Base-by-base conservation (phyloP, 2,329 filamentous ascomycete genomes). In the Colletotrichum higginsianum region DNA sequence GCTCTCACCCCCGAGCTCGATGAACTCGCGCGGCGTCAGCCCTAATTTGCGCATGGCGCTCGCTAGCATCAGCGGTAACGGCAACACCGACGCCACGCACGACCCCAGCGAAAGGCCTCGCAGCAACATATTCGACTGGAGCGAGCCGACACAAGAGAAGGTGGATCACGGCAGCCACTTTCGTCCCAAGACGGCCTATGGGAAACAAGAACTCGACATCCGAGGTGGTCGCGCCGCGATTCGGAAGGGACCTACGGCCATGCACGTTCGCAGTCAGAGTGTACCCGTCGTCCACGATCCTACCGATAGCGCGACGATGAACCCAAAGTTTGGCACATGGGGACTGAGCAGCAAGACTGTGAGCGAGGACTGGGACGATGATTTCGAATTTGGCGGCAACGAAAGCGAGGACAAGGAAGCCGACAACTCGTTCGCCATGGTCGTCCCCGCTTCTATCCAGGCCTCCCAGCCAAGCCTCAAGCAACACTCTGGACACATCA, bases 351-450 rank as follows among this genome's bases (percentile, higher is more conserved):
- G 90, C 73, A 95, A 95, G 80, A 92, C 90, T 18, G 91, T 91
- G 13, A 95, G 92, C 73, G 94, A 97, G 79, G 94, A 96, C 77
- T 97, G 94, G 94, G 94, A 96, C 76, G 93, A 95, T 74, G 94
- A 97, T 79, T 96, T 97, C 76, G 93, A 96, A 72, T 95, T 96
- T 78, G 87, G 87, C 11, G 84, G 83, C 35, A 79, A 86, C 42
- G 84, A 82, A 53, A 77, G 81, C 46, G 80, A 80, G 26, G 81
- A 80, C 50, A 82, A 82, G 62, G 81, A 80, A 23, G 76, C 80
- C 6, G 79, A 80, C 4, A 79, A 79, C 2, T 78, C 79, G 8
- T 82, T 85, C 65, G 81, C 83, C 1, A 93, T 94, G 90, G 81
- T 92, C n/a, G 92, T 97, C 30, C 94, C 94, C 0, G 89, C 91